phyloP scores from a whole-genome alignment of 371 early-diverging fungal genomes.

The Mucor circinelloides region DNA sequence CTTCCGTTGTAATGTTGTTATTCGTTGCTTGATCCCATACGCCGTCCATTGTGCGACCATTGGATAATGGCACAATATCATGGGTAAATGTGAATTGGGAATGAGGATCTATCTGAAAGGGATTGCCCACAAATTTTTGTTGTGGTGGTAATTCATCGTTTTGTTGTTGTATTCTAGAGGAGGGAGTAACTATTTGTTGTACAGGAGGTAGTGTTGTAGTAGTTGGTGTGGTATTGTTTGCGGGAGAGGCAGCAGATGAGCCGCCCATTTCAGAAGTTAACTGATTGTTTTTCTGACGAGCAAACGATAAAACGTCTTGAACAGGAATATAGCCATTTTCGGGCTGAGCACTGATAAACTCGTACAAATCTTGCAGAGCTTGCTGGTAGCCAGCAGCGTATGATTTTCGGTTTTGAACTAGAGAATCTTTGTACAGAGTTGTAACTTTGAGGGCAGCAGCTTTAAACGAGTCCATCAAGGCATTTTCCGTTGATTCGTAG shows the following conservation, averaged over 20 bases:
- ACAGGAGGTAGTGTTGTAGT: not conserved
- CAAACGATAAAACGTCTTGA: slow-evolving; percentile 58
- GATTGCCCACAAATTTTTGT: slow-evolving; percentile 11
- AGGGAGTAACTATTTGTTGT: not conserved
- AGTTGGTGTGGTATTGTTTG: not conserved
- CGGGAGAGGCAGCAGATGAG: not conserved
- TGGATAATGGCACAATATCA: slow-evolving; percentile 11
- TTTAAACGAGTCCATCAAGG: slow-evolving; percentile 64
- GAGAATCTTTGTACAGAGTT: slow-evolving; percentile 71
- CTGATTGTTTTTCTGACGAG: slow-evolving; percentile 51
- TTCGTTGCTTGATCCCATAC: slow-evolving; percentile 21
- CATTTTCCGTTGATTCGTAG: slow-evolving; percentile 57
- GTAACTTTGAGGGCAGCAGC: slow-evolving; percentile 73
- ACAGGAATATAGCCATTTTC: slow-evolving; percentile 54
- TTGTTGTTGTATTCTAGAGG: not conserved
- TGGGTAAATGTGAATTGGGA: slow-evolving; percentile 50
- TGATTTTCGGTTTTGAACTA: slow-evolving; percentile 62
- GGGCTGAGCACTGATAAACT: slow-evolving; percentile 50
- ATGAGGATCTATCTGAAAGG: slow-evolving; percentile 51
- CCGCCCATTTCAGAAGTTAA: slow-evolving; percentile 37
- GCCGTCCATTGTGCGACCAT: slow-evolving; percentile 11
- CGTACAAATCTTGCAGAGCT: slow-evolving; percentile 69
- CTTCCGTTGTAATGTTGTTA: slow-evolving; percentile 17
- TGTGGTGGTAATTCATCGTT: slow-evolving; percentile 14
- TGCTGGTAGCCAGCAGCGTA: slow-evolving; percentile 75